Base-by-base conservation (phyloP, 2,329 filamentous ascomycete genomes). In the Curvularia spicifera region DNA sequence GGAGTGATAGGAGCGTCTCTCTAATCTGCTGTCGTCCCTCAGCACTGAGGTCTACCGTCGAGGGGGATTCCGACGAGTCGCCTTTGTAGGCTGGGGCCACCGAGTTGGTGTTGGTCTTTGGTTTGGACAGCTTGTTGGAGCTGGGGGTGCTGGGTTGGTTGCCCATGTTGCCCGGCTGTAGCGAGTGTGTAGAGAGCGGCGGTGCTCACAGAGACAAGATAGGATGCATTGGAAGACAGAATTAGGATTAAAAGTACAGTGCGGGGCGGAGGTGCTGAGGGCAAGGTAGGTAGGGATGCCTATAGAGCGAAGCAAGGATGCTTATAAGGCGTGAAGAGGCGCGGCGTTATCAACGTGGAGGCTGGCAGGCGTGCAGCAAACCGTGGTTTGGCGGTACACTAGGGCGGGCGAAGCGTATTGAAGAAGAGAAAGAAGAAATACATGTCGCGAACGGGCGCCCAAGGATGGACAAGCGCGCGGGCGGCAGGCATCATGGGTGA, bases 61-160 rank as follows among this genome's bases (percentile, higher is more conserved):
- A 60, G 7, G 65, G 53, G 10, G 71, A 68, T 20, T 54, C 58
- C 2, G 71, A 66, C 9, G 68, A 67, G 20, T 69, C 69, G 43
- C 54, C 46, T n/a, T 63, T 61, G 29, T 59, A 52, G 54, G 59
- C 61, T 51, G 40, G 64, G 39, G 20, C 33, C 9, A 61, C 66
- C 18, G 72, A 73, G 50, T 76, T 75, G 29, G 68, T 70, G 58
- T 74, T 76, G 9, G 75, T 76, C 63, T 70, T 76, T 7, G 75
- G 73, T 60, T 76, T 76, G 24, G 69, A 70, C 37, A 76, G 68
- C 58, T 67, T 66, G 59, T 76, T 68, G 46, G 70, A 60, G 33
- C 60, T 61, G 37, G 60, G 45, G 37, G 60, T 61, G 59, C 67
- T 72, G 55, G 72, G 68, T 20, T 66, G 64, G 63, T 74, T 75